A percentile compares a stretch with the other conserved stretches of the same genome.
phyloP scores from a whole-genome alignment of 768 basidiomycete genomes.

The Pisolithus marmoratus region DNA sequence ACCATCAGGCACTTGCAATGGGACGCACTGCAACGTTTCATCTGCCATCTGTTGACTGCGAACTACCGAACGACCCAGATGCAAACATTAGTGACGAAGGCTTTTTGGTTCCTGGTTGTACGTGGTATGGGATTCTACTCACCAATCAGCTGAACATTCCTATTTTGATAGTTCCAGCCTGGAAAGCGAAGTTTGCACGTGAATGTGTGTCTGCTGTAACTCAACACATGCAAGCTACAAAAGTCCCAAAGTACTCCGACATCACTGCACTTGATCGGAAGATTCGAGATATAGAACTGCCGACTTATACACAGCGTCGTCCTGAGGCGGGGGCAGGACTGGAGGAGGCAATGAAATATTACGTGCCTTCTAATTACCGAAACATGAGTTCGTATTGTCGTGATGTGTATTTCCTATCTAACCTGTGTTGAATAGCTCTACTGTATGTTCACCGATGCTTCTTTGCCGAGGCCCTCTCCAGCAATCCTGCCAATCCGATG shows the following conservation, averaged over 20 bases:
- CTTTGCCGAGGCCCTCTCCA: slow-evolving; percentile 67
- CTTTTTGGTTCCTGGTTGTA: slow-evolving; percentile 52
- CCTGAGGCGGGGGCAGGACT: slow-evolving; percentile 47
- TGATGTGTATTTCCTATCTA: not conserved
- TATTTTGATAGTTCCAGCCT: slow-evolving; percentile 47
- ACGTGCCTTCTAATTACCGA: slow-evolving; percentile 71
- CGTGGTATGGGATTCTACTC: slow-evolving; percentile 18
- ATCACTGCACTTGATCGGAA: slow-evolving; percentile 62
- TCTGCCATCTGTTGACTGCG: slow-evolving; percentile 67
- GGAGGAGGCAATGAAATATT: slow-evolving; percentile 62
- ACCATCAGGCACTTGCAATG: slow-evolving; percentile 55
- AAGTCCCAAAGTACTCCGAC: slow-evolving; percentile 54
- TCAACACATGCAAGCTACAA: slow-evolving; percentile 60
- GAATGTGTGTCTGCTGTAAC: slow-evolving; percentile 65
- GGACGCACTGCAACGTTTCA: slow-evolving; percentile 66
- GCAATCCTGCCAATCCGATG: slow-evolving; percentile 61
- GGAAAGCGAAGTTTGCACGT: slow-evolving; percentile 66
- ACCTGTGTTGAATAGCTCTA: slow-evolving; percentile 39
- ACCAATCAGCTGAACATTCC: not conserved
- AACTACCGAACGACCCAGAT: slow-evolving; percentile 57
- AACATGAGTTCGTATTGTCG: slow-evolving; percentile 43
- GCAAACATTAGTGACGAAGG: slow-evolving; percentile 56
- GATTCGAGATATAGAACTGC: slow-evolving; percentile 63
- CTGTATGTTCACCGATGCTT: slow-evolving; percentile 72
- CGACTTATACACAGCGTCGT: slow-evolving; percentile 50